Evolutionary conservation across 495 filamentous ascomycete species (phyloP).

Genomic region (Apiosordaria backusii): DNA sequence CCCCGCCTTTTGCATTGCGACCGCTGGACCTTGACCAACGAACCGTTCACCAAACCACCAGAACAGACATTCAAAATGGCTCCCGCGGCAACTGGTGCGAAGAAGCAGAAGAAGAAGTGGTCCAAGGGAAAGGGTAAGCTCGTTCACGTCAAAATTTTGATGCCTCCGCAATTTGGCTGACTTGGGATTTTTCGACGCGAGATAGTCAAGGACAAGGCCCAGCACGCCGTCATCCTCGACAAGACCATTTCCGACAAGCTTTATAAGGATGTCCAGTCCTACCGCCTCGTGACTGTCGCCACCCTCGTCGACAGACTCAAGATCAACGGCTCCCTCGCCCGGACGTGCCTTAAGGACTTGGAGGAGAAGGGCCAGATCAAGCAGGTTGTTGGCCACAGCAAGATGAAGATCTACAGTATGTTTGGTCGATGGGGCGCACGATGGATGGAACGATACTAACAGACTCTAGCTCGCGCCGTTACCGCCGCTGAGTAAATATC

Average conservation of each 20-base stretch:
- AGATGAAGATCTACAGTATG: conserved; percentile 98
- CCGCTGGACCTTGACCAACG: conserved; percentile 25
- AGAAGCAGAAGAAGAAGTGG: conserved; percentile 99
- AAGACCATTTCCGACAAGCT: conserved; percentile 82
- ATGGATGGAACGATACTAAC: conserved; percentile 33
- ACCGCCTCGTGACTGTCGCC: conserved; percentile 98
- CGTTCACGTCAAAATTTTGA: conserved; percentile 12
- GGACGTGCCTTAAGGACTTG: conserved; percentile 83
- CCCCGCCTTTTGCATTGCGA: conserved; percentile 40
- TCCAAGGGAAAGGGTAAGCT: conserved; percentile 83
- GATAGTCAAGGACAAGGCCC: conserved; percentile 99
- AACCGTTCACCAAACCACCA: conserved; percentile 42
- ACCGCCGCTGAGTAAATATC: conserved; percentile 53
- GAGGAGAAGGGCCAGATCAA: conserved; percentile 98
- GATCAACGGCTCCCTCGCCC: conserved; percentile 98
- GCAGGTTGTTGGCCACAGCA: conserved; percentile 94
- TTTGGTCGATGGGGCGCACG: conserved; percentile 20
- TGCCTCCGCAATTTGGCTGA: conserved; percentile 9
- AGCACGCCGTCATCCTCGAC: conserved; percentile 85
- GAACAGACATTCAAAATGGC: conserved; percentile 54
- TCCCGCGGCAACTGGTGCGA: conserved; percentile 79
- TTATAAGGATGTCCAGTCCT: conserved; percentile 98
- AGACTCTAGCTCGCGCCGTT: conserved; percentile 57
- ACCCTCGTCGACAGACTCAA: conserved; percentile 98
- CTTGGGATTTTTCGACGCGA: too few species aligned